Conservation (phyloP, 768 basidiomycete species). For the Fomitopsis serialis region DNA sequence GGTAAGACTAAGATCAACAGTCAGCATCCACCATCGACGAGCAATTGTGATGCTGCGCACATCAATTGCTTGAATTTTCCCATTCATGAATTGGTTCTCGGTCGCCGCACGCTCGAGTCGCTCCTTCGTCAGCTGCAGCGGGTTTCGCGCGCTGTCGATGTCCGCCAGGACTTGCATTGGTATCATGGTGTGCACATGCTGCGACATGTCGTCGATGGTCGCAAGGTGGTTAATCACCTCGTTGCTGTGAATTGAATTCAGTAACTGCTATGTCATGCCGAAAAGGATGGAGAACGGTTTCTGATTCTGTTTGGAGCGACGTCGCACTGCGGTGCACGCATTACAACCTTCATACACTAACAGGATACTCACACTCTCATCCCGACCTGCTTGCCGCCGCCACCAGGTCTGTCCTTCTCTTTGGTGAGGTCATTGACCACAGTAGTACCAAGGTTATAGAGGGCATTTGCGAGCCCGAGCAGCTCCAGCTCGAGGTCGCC, state of each 20-base stretch:
- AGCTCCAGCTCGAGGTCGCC: conserved; percentile 76
- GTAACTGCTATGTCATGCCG: background rate
- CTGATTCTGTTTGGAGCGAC: too few species aligned
- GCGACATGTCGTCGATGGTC: conserved; percentile 64
- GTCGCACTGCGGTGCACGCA: too few species aligned
- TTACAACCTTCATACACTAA: background rate
- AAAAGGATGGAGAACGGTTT: too few species aligned
- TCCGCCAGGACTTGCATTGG: conserved; percentile 74
- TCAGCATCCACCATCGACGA: background rate
- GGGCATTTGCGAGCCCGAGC: conserved; percentile 66
- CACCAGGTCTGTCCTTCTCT: conserved; percentile 63
- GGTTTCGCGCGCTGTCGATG: conserved; percentile 76
- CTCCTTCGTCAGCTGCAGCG: conserved; percentile 77
- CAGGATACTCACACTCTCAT: conserved; percentile 52
- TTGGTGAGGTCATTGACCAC: conserved; percentile 81
- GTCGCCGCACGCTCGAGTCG: conserved; percentile 78
- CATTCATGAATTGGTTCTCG: conserved; percentile 91
- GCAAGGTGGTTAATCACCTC: conserved; percentile 66
- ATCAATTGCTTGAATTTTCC: conserved; percentile 74
- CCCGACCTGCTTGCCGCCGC: conserved; percentile 72
- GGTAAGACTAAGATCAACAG: conserved; percentile 53
- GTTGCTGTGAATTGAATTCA: conserved; percentile 41
- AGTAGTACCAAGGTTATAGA: conserved; percentile 80
- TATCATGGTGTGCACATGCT: conserved; percentile 55
- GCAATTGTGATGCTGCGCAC: background rate